Evolutionary conservation across 106 monocot species (phyloP), one percentile per base, ranked within the genome.

Genomic region (Platanthera zijinensis): DNA sequence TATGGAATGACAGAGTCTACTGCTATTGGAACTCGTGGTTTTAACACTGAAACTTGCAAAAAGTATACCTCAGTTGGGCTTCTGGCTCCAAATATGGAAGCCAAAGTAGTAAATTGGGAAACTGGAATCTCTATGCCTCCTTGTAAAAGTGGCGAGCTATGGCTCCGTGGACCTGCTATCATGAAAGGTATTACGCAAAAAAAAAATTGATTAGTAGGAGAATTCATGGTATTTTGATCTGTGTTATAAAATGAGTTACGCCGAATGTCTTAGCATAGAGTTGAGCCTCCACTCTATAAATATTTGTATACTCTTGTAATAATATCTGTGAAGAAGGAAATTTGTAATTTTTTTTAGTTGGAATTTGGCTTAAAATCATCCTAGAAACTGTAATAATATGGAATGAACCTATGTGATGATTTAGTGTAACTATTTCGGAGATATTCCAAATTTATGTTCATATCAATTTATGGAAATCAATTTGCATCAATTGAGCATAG

Each of bases 1-100:
- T 95, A 91, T 80, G 95, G 95, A 47, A 84, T 92, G 95, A 95
- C 95, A 62, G 95, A 95, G 50, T 77, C 89, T 64, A 85, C 91
- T 52, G 95, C 95, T 48, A 89, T 95, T 30, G 95, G 87, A 81
- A 80, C 89, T 69, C 87, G 91, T 8, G 95, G 91, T 8, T 91
- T 89, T 25, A 95, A 95, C 51, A 86, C 84, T 11, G 30, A 56
- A 47, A 74, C 63, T 0, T 74, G 52, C 50, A 85, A 59, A 48
- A 91, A 84, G 39, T 80, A 84, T 77, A 83, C 54, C 6, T 95
- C 95, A 5, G 91, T 87, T 9, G 95, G 95, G 22, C 82, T 95
- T 3, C 69, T 95, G 25, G 95, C 95, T 78, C 95, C 95, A 77
- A 92, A 92, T 74, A 95, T 87, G 87, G 78, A 87, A 74, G 91